Evolutionary conservation across 2,329 filamentous ascomycete species (phyloP).

Genomic region (Fusarium scirpi): DNA sequence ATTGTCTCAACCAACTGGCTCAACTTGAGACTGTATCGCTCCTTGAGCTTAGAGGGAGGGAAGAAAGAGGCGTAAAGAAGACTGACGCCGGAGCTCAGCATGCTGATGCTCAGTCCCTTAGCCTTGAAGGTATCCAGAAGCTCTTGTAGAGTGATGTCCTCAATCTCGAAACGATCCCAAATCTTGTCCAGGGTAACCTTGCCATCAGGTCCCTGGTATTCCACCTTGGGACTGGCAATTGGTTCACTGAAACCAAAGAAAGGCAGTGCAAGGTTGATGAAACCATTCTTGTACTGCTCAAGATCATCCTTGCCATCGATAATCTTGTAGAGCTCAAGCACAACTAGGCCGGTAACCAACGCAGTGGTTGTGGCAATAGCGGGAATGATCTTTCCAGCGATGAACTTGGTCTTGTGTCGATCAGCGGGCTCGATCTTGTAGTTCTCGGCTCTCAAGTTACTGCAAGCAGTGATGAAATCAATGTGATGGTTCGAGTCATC

Average conservation of each 20-base stretch:
- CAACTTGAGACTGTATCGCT: slow-evolving; percentile 84
- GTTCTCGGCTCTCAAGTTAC: slow-evolving; percentile 96
- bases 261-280: slow-evolving; percentile 93
- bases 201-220: slow-evolving; percentile 82
- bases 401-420: slow-evolving; percentile 98
- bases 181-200: slow-evolving; percentile 92
- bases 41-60: slow-evolving; percentile 80
- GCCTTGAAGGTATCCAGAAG: slow-evolving; percentile 85
- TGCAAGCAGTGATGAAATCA: slow-evolving; percentile 97
- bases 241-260: slow-evolving; percentile 99
- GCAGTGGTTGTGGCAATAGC: slow-evolving; percentile 98
- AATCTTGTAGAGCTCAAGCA: slow-evolving; percentile 95
- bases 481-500: slow-evolving; percentile 99
- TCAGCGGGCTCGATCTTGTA: slow-evolving; percentile 96
- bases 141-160: slow-evolving; percentile 85
- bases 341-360: slow-evolving; percentile 91
- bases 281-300: slow-evolving; percentile 99
- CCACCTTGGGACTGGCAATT: slow-evolving; percentile 92
- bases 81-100: slow-evolving; percentile 98
- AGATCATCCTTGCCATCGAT: slow-evolving; percentile 96
- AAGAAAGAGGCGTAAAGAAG: slow-evolving; percentile 96
- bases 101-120: slow-evolving; percentile 84
- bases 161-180: slow-evolving; percentile 96
- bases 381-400: slow-evolving; percentile 98
- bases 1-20: slow-evolving; percentile 89